These are phyloP conservation scores for Thelonectria discophora DNA, from an alignment of 2,329 filamentous ascomycete genomes.

Conservation along the genomic window DNA sequence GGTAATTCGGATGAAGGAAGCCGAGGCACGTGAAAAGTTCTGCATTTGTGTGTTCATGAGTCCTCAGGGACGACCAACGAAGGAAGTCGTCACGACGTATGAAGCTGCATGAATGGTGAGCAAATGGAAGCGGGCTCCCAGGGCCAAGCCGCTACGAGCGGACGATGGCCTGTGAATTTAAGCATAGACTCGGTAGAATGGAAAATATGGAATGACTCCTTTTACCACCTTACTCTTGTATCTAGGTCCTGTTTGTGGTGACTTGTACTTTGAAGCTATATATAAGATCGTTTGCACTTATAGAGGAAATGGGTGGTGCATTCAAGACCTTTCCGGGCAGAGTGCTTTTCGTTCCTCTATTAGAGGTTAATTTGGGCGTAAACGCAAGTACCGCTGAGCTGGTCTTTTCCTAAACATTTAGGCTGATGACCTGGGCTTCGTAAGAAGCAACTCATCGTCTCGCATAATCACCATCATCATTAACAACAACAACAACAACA, in stretches of 20 bases:
- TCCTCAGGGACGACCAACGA: conserved; percentile 37
- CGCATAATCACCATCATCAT: too few species aligned
- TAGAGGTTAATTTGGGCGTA: too few species aligned
- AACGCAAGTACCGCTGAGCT: too few species aligned
- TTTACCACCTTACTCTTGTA: conserved; percentile 32
- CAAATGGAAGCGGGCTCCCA: conserved; percentile 35
- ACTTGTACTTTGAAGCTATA: too few species aligned
- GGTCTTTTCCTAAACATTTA: too few species aligned
- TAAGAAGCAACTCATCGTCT: too few species aligned
- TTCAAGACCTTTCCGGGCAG: too few species aligned
- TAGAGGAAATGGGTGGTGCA: too few species aligned
- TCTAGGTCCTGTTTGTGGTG: too few species aligned
- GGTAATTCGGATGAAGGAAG: conserved; percentile 45
- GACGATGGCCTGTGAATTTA: conserved; percentile 44
- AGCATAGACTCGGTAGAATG: conserved; percentile 52
- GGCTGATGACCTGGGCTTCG: too few species aligned
- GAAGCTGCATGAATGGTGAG: conserved; percentile 38
- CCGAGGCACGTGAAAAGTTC: conserved; percentile 49
- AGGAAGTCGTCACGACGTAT: conserved; percentile 42
- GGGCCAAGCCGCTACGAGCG: conserved; percentile 37
- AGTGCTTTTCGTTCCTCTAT: too few species aligned
- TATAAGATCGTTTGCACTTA: too few species aligned
- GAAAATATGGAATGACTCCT: conserved; percentile 45
- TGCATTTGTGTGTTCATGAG: conserved; percentile 45
- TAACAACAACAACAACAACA: background rate